These are phyloP conservation scores for Globisporangium spinosum DNA, from an alignment of 352 stramenopile genomes.

Conservation along the genomic window DNA sequence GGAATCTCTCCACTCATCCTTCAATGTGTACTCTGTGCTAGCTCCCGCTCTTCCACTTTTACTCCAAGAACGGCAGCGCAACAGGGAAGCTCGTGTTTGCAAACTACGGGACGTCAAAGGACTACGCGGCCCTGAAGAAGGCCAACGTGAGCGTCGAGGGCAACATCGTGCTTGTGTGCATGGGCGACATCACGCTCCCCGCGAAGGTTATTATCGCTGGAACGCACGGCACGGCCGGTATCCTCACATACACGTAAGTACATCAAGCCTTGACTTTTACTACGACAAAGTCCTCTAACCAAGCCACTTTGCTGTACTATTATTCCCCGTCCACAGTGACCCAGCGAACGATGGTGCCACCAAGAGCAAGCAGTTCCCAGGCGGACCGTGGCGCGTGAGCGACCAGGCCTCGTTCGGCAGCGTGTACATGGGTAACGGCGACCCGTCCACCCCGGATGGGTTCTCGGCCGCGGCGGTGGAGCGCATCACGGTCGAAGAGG, in stretches of 20 bases:
- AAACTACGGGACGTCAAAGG: slow-evolving; percentile 62
- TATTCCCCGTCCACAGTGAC: slow-evolving; percentile 32
- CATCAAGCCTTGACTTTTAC: not conserved
- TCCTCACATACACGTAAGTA: slow-evolving; percentile 78
- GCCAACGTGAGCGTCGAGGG: slow-evolving; percentile 49
- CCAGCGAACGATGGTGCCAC: slow-evolving; percentile 52
- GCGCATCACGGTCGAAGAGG: slow-evolving; percentile 67
- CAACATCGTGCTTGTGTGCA: slow-evolving; percentile 60
- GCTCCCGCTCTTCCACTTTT: slow-evolving; percentile 73
- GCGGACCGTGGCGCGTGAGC: slow-evolving; percentile 63
- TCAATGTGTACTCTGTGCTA: slow-evolving; percentile 14
- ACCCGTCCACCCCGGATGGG: slow-evolving; percentile 72
- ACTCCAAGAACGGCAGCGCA: slow-evolving; percentile 70
- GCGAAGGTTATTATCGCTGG: slow-evolving; percentile 70
- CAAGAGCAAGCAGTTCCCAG: slow-evolving; percentile 50
- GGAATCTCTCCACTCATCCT: not conserved
- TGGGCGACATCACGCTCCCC: slow-evolving; percentile 57
- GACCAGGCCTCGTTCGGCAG: slow-evolving; percentile 58
- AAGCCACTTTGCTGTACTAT: not conserved
- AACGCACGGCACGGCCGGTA: slow-evolving; percentile 48
- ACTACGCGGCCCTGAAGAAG: slow-evolving; percentile 55
- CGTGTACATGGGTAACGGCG: slow-evolving; percentile 84
- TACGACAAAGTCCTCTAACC: not conserved
- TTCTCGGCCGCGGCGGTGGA: slow-evolving; percentile 55
- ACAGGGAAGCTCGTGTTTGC: slow-evolving; percentile 64